These are phyloP conservation scores for Taxawa tesnikishii DNA, from an alignment of 2,329 filamentous ascomycete species.

Conservation along the genomic window DNA sequence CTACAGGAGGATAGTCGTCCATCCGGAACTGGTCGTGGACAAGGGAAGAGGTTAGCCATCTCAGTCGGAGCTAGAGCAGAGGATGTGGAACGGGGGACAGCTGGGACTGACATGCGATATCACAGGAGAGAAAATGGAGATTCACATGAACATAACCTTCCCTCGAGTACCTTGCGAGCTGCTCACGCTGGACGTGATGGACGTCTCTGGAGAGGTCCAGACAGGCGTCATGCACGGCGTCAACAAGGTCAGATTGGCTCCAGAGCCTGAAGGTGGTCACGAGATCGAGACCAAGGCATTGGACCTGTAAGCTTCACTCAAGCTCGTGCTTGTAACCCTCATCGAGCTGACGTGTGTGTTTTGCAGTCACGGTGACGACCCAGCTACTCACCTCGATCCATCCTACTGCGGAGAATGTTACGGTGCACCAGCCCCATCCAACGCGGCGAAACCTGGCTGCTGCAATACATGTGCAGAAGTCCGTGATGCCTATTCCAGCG, in stretches of 20 bases:
- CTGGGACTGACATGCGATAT: too few relatives aligned
- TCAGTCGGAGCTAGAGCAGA: too few relatives aligned
- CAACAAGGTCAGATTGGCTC: constrained; percentile 72
- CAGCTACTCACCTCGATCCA: constrained; percentile 71
- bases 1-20: constrained; percentile 73
- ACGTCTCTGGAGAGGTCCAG: constrained; percentile 94
- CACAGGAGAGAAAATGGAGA: constrained; percentile 93
- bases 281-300: constrained; percentile 61
- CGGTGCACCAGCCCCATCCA: constrained; percentile 62
- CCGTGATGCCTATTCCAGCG: constrained; percentile 78
- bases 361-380: constrained; percentile 56
- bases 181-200: constrained; percentile 95
- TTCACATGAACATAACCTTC: constrained; percentile 94
- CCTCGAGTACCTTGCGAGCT: constrained; percentile 89
- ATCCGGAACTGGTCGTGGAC: constrained; percentile 89
- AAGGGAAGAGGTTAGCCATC: constrained; percentile 71
- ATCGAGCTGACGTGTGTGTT: too few relatives aligned
- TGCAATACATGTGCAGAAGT: constrained; percentile 98
- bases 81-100: too few relatives aligned
- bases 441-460: constrained; percentile 70
- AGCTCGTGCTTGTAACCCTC: too few relatives aligned
- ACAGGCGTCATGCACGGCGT: constrained; percentile 88
- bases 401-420: constrained; percentile 91
- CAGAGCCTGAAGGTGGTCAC: constrained; percentile 60
- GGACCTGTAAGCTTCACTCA: constrained; percentile 40